Evolutionary conservation across 495 filamentous ascomycete species (phyloP).

Genomic region (Penicillium waksmanii): DNA sequence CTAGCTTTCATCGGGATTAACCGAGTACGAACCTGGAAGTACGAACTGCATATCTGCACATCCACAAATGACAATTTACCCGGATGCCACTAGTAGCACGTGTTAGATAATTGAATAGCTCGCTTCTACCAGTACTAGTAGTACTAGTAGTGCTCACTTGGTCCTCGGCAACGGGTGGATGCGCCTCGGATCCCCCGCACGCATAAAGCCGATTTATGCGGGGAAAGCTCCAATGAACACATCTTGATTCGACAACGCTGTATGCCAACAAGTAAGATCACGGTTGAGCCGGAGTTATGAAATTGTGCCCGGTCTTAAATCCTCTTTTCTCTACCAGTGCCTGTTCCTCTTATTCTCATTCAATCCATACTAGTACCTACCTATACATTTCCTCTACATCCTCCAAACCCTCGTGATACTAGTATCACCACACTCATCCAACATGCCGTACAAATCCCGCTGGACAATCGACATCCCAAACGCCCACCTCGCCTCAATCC

Average conservation of each 20-base stretch:
- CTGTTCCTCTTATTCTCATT: no score
- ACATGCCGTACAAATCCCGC: conserved; percentile 58
- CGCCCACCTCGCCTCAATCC: conserved; percentile 51
- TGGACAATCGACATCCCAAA: conserved; percentile 53
- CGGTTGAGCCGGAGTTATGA: background rate
- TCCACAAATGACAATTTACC: no score
- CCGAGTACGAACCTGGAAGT: no score
- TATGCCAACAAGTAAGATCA: background rate
- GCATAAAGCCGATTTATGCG: conserved; percentile 37
- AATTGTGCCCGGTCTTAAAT: background rate
- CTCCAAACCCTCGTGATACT: background rate
- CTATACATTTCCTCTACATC: background rate
- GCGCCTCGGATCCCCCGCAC: conserved; percentile 25
- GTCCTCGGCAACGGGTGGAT: background rate
- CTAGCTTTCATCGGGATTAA: no score
- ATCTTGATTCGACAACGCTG: conserved; percentile 13
- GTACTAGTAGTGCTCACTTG: background rate
- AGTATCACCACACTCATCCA: conserved; percentile 10
- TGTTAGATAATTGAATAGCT: no score
- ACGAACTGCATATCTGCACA: no score
- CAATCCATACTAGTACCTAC: background rate
- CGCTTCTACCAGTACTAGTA: no score
- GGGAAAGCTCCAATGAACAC: conserved; percentile 20
- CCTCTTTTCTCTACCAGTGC: no score
- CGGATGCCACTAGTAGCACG: no score